Evolutionary conservation across 352 stramenopile species (phyloP).

Genomic region (Globisporangium recalcitrans): DNA sequence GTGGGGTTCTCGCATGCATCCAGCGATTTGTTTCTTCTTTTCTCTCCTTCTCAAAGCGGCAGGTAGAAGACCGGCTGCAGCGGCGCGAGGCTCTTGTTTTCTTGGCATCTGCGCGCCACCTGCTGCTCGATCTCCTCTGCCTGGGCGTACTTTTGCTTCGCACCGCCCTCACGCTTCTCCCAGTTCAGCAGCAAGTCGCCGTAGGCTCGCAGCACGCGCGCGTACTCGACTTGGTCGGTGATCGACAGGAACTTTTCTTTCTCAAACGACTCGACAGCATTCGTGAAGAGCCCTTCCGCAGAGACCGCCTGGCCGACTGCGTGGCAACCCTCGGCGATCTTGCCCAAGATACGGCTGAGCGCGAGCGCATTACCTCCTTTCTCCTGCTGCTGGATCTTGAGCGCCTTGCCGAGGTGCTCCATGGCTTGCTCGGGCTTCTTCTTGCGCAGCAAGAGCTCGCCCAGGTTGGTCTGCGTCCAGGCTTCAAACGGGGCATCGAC

Average conservation of each 20-base stretch:
- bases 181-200: slow-evolving; percentile 45
- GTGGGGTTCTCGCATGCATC: too few relatives aligned
- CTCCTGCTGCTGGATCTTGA: slow-evolving; percentile 51
- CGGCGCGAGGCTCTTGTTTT: slow-evolving; percentile 23
- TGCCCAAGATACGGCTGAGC: slow-evolving; percentile 56
- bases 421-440: slow-evolving; percentile 62
- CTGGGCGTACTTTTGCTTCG: slow-evolving; percentile 35
- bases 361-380: slow-evolving; percentile 46
- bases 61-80: slow-evolving; percentile 54
- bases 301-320: slow-evolving; percentile 59
- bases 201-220: slow-evolving; percentile 53
- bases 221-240: slow-evolving; percentile 63
- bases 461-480: slow-evolving; percentile 67
- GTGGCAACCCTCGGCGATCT: slow-evolving; percentile 67
- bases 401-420: slow-evolving; percentile 60
- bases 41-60: slow-evolving; percentile 22
- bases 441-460: slow-evolving; percentile 53
- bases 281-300: slow-evolving; percentile 65
- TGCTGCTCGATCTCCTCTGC: slow-evolving; percentile 35
- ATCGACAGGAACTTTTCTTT: slow-evolving; percentile 46
- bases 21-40: not conserved
- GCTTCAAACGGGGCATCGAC: slow-evolving; percentile 57
- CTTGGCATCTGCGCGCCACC: slow-evolving; percentile 24
- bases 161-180: slow-evolving; percentile 48
- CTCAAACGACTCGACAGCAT: slow-evolving; percentile 62